Percentiles rank a stretch among this genome's conserved stretches.
Evolutionary conservation across 495 filamentous ascomycete species (phyloP).

Genomic region (Penicillium alfredii): DNA sequence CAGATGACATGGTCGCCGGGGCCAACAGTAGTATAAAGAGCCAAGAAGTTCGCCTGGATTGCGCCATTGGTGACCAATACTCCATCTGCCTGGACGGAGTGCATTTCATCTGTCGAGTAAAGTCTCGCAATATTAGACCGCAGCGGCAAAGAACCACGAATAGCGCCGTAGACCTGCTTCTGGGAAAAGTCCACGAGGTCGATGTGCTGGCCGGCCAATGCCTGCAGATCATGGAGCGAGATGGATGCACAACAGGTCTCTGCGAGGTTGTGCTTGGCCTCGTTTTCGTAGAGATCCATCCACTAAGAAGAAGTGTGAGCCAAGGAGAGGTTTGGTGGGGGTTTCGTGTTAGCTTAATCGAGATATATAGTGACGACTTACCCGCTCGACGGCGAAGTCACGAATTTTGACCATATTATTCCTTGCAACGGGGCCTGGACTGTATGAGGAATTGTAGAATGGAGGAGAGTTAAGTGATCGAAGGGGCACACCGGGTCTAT

Average conservation of each 20-base stretch:
- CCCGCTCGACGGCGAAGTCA: no score
- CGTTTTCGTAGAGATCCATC: slow-evolving; percentile 81
- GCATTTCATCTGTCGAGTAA: slow-evolving; percentile 52
- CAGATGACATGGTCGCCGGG: slow-evolving; percentile 86
- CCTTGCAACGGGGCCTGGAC: no score
- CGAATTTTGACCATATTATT: no score
- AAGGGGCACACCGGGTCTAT: no score
- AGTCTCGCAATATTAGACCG: slow-evolving; percentile 57
- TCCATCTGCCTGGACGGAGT: slow-evolving; percentile 55
- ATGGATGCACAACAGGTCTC: slow-evolving; percentile 83
- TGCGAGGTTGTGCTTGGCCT: slow-evolving; percentile 72
- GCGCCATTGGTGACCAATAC: slow-evolving; percentile 76
- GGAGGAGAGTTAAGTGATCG: no score
- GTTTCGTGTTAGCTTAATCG: no score
- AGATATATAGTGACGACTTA: no score
- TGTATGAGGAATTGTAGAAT: no score
- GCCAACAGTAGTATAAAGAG: slow-evolving; percentile 67
- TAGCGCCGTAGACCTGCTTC: slow-evolving; percentile 64
- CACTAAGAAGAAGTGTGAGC: no score
- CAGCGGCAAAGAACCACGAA: slow-evolving; percentile 61
- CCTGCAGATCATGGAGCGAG: slow-evolving; percentile 64
- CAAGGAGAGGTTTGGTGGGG: no score
- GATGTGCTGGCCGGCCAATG: slow-evolving; percentile 47
- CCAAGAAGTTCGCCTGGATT: slow-evolving; percentile 76
- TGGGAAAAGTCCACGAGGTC: slow-evolving; percentile 37